Conservation (phyloP, 176 grass and related monocot genomes). For the Hyparrhenia diplandra region DNA sequence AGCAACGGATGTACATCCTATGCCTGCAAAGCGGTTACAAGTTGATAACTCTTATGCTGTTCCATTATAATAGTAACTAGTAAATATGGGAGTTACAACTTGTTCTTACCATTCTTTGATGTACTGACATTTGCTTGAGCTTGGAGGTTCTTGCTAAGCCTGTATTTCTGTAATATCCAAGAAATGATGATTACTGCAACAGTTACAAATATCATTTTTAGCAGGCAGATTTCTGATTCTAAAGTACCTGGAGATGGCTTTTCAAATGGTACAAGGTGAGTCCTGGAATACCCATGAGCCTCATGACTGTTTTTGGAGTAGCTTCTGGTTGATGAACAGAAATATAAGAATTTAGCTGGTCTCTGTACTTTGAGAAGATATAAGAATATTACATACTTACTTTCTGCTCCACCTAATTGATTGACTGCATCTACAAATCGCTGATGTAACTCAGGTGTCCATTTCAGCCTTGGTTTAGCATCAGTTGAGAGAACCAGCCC, state of each 20-base stretch:
- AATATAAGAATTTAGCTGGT: constrained; percentile 34
- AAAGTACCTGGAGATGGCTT: constrained; percentile 87
- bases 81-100: constrained; percentile 25
- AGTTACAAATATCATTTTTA: constrained; percentile 24
- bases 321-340: constrained; percentile 72
- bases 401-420: constrained; percentile 95
- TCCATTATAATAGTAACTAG: not conserved
- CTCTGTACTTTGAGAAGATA: constrained; percentile 11
- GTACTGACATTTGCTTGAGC: constrained; percentile 62
- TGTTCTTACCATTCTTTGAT: constrained; percentile 58
- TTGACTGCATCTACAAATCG: constrained; percentile 94
- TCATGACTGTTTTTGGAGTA: constrained; percentile 97
- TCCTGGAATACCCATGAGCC: constrained; percentile 97
- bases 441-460: constrained; percentile 97
- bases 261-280: constrained; percentile 97
- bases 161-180: constrained; percentile 75
- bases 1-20: constrained; percentile 38
- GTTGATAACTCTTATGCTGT: not conserved
- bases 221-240: constrained; percentile 23
- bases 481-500: constrained; percentile 95
- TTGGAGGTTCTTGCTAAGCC: constrained; percentile 90
- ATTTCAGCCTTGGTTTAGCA: constrained; percentile 96
- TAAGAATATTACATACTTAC: constrained; percentile 61
- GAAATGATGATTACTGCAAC: constrained; percentile 18
- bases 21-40: constrained; percentile 40